These are phyloP conservation scores for Musa schizocarpa DNA, from an alignment of 176 grass and related monocot genomes.

Conservation along the genomic window DNA sequence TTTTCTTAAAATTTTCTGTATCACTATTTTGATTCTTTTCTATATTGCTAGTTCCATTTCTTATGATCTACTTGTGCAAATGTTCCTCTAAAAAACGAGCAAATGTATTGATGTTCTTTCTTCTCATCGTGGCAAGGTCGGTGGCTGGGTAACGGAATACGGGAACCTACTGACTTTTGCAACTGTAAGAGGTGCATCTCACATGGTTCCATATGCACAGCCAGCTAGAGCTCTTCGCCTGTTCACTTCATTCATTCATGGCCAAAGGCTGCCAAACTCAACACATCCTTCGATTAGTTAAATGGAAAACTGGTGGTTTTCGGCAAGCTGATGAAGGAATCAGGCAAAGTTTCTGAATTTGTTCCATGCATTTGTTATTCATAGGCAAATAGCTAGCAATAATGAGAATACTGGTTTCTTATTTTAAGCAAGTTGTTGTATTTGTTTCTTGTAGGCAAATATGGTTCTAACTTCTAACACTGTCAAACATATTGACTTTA, in stretches of 20 bases:
- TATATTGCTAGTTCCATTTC: no score
- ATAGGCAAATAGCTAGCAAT: neutral
- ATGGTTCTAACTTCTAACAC: no score
- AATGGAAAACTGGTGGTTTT: neutral
- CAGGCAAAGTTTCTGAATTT: neutral
- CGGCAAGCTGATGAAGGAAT: neutral
- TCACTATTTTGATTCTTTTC: no score
- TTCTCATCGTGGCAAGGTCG: constrained; percentile 45
- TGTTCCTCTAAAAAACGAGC: neutral
- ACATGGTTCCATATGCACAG: constrained; percentile 91
- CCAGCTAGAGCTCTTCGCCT: constrained; percentile 64
- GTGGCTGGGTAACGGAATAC: constrained; percentile 87
- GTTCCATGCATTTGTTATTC: neutral
- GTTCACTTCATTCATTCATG: constrained; percentile 58
- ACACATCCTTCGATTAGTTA: constrained; percentile 47
- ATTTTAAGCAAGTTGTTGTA: no score
- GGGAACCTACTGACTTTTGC: constrained; percentile 76
- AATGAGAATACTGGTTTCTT: neutral
- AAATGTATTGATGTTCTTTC: constrained; percentile 9
- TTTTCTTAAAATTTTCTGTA: no score
- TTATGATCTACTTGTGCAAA: no score
- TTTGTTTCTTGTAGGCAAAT: no score
- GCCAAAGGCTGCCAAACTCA: constrained; percentile 69
- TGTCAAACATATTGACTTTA: no score
- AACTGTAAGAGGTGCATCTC: constrained; percentile 79